Conservation (phyloP, 208 protist genomes). For the Leptomonas pyrrhocoris region DNA sequence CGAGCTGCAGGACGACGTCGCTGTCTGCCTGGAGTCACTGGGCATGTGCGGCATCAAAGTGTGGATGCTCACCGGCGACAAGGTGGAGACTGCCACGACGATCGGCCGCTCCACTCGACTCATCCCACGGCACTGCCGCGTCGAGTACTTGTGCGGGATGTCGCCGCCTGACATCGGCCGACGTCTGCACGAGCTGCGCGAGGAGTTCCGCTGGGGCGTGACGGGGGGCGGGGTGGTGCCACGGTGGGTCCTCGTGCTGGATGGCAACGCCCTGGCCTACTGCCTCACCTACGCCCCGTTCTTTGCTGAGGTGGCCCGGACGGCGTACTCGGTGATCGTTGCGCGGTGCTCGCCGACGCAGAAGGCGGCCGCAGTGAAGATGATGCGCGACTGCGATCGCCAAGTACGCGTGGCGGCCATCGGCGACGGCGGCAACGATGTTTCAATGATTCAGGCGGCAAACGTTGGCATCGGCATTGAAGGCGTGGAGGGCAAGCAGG, state of each 20-base stretch:
- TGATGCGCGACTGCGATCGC: conserved; percentile 67
- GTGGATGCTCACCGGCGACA: conserved; percentile 99
- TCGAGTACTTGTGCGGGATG: conserved; percentile 59
- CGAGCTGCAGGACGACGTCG: conserved; percentile 96
- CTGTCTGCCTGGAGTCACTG: conserved; percentile 94
- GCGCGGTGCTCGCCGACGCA: conserved; percentile 98
- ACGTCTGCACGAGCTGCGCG: conserved; percentile 47
- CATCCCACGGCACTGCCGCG: conserved; percentile 71
- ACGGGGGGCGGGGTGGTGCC: conserved; percentile 16
- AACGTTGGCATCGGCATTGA: conserved; percentile 98
- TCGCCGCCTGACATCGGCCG: conserved; percentile 38
- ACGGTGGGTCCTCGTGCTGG: conserved; percentile 80
- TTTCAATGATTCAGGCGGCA: conserved; percentile 95
- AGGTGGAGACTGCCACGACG: conserved; percentile 96
- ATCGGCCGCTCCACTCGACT: conserved; percentile 94
- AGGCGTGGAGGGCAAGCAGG: conserved; percentile 98
- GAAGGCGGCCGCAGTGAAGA: conserved; percentile 96
- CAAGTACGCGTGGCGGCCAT: conserved; percentile 93
- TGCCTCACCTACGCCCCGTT: conserved; percentile 52
- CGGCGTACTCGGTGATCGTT: conserved; percentile 93
- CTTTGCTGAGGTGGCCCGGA: conserved; percentile 60
- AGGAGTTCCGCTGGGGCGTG: conserved; percentile 29
- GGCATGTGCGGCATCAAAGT: conserved; percentile 97
- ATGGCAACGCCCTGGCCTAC: conserved; percentile 70
- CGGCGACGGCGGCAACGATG: conserved; percentile 99